A percentile compares a stretch with the other conserved stretches of the same genome.
phyloP scores from a whole-genome alignment of 768 basidiomycete genomes.

The Mycena rosella region DNA sequence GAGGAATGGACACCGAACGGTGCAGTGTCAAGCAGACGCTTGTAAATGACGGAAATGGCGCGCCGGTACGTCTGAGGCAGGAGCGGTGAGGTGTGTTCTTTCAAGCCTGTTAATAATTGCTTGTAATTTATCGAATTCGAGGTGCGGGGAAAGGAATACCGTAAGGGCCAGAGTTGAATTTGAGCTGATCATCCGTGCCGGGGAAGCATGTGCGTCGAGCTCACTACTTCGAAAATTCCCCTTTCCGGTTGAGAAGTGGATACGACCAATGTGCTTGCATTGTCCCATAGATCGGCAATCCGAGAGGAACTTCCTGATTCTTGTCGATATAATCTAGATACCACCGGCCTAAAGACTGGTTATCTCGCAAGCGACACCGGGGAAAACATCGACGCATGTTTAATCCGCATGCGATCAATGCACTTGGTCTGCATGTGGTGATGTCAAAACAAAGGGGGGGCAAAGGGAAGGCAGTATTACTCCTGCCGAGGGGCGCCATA shows the following conservation, averaged over 20 bases:
- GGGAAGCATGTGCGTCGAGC: neutral
- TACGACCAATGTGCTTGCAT: constrained; percentile 14
- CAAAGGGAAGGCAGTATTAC: too few species aligned
- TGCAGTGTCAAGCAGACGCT: constrained; percentile 4
- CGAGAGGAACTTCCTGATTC: constrained; percentile 26
- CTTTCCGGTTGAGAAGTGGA: constrained; percentile 1
- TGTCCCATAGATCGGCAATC: constrained; percentile 19
- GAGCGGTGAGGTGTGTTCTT: neutral
- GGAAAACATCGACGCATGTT: too few species aligned
- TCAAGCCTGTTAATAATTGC: neutral
- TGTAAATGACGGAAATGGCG: constrained; percentile 7
- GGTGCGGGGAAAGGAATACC: neutral
- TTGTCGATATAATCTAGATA: constrained; percentile 12
- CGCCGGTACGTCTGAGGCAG: neutral
- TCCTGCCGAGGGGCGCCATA: too few species aligned
- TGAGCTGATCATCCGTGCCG: neutral
- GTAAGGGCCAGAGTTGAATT: neutral
- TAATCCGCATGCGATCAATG: too few species aligned
- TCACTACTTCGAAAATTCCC: constrained; percentile 2
- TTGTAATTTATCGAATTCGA: neutral
- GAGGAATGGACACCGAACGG: neutral
- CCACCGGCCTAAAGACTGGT: constrained; percentile 14
- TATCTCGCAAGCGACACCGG: constrained; percentile 25
- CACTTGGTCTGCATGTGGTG: too few species aligned
- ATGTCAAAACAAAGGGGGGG: too few species aligned